Evolutionary conservation across 2,329 filamentous ascomycete genomes (phyloP).

Genomic region (Fusarium setosum): DNA sequence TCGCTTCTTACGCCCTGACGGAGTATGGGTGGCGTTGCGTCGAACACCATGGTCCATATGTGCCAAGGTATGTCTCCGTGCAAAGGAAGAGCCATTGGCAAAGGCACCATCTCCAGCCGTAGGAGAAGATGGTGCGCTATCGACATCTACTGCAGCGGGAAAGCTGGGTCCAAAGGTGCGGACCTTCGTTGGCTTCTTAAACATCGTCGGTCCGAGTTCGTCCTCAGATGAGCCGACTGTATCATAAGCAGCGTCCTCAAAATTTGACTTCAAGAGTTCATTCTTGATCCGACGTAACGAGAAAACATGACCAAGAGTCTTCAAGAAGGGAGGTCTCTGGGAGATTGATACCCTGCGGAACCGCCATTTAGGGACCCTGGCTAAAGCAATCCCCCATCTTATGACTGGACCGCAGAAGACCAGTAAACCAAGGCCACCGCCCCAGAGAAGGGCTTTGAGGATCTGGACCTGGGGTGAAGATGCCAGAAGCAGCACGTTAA

Average conservation of each 20-base stretch:
- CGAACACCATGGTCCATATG: constrained; percentile 48
- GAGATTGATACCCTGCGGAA: constrained; percentile 69
- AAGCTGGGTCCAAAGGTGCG: constrained; percentile 44
- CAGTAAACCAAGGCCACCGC: constrained; percentile 82
- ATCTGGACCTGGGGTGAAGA: constrained; percentile 86
- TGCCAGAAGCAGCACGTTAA: constrained; percentile 84
- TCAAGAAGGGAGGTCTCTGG: constrained; percentile 52
- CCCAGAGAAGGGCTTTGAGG: constrained; percentile 86
- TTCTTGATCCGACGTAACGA: constrained; percentile 61
- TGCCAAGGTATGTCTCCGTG: constrained; percentile 65
- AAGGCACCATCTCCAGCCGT: constrained; percentile 30
- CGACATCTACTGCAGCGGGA: constrained; percentile 16
- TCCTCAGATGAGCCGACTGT: constrained; percentile 47
- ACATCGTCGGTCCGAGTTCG: constrained; percentile 35
- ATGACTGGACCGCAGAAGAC: constrained; percentile 79
- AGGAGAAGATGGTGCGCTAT: constrained; percentile 33
- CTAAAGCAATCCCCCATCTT: constrained; percentile 85
- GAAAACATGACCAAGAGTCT: constrained; percentile 53
- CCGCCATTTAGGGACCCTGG: constrained; percentile 91
- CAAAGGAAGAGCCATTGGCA: constrained; percentile 32
- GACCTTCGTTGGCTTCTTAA: constrained; percentile 41
- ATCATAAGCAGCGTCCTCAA: constrained; percentile 48
- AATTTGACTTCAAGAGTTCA: constrained; percentile 47
- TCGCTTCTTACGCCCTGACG: constrained; percentile 74
- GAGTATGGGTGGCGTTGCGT: constrained; percentile 63